Percentiles rank a stretch among this genome's conserved stretches.
These are phyloP conservation scores for Brassica carinata DNA, from an alignment of 345 rosid species.

Conservation along the genomic window DNA sequence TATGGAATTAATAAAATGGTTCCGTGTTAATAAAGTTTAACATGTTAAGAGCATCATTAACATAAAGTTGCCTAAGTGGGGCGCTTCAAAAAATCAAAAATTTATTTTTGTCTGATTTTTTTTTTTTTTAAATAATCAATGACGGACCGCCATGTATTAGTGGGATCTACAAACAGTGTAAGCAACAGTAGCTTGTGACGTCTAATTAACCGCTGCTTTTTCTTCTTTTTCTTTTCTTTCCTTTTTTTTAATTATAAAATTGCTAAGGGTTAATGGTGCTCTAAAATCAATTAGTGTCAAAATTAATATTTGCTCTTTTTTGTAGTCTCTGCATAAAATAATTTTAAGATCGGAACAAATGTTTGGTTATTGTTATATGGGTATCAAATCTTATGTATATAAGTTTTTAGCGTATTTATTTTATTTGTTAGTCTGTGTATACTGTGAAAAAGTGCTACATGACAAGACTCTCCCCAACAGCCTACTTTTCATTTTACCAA, in stretches of 20 bases:
- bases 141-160: too few relatives aligned
- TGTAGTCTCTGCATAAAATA: background rate
- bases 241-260: too few relatives aligned
- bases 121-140: too few relatives aligned
- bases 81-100: too few relatives aligned
- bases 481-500: slow-evolving; percentile 45
- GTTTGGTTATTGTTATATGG: background rate
- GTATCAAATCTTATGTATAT: background rate
- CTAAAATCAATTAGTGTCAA: background rate
- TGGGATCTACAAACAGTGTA: too few relatives aligned
- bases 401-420: background rate
- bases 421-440: background rate
- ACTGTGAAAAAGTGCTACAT: slow-evolving; percentile 50
- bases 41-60: background rate
- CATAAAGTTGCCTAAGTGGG: too few relatives aligned
- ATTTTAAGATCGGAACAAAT: background rate
- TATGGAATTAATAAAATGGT: background rate
- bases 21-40: background rate
- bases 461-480: slow-evolving; percentile 61
- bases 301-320: background rate
- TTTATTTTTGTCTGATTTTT: too few relatives aligned
- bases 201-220: too few relatives aligned
- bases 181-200: too few relatives aligned
- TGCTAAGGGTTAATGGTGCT: too few relatives aligned
- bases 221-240: too few relatives aligned